phyloP scores from a whole-genome alignment of 1,284 basidiomycete species.

The Sphaerobolus stellatus region DNA sequence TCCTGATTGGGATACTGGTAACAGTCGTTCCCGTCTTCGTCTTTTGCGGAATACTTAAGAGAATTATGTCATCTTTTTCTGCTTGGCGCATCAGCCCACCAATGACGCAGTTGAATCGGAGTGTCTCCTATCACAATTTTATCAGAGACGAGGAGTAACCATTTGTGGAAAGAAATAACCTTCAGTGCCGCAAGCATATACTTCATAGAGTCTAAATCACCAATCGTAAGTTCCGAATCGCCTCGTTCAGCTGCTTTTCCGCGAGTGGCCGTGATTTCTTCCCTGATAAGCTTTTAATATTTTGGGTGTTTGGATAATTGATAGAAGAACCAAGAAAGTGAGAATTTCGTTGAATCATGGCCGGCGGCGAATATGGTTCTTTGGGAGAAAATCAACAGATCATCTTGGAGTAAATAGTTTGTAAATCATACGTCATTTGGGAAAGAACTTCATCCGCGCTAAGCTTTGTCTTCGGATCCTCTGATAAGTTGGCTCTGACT shows the following conservation, averaged over 20 bases:
- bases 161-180: slow-evolving; percentile 23
- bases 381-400: neutral
- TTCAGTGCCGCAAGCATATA: slow-evolving; percentile 60
- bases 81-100: slow-evolving; percentile 29
- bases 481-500: slow-evolving; percentile 56
- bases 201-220: slow-evolving; percentile 46
- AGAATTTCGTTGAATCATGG: slow-evolving; percentile 40
- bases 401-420: no score
- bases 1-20: neutral
- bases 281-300: slow-evolving; percentile 49
- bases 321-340: slow-evolving; percentile 39
- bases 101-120: slow-evolving; percentile 42
- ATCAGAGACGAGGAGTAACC: no score
- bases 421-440: slow-evolving; percentile 39
- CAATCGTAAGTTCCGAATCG: slow-evolving; percentile 34
- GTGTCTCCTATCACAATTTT: slow-evolving; percentile 17
- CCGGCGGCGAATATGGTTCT: slow-evolving; percentile 33
- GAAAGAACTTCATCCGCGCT: slow-evolving; percentile 51
- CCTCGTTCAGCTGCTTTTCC: neutral
- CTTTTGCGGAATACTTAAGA: neutral
- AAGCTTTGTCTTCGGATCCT: slow-evolving; percentile 43
- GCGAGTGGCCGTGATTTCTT: slow-evolving; percentile 40
- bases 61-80: slow-evolving; percentile 18
- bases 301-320: slow-evolving; percentile 42
- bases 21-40: neutral